Evolutionary conservation across 1,284 basidiomycete species (phyloP), one percentile per base, ranked within the genome.

Genomic region (Pulveroboletus sp.): DNA sequence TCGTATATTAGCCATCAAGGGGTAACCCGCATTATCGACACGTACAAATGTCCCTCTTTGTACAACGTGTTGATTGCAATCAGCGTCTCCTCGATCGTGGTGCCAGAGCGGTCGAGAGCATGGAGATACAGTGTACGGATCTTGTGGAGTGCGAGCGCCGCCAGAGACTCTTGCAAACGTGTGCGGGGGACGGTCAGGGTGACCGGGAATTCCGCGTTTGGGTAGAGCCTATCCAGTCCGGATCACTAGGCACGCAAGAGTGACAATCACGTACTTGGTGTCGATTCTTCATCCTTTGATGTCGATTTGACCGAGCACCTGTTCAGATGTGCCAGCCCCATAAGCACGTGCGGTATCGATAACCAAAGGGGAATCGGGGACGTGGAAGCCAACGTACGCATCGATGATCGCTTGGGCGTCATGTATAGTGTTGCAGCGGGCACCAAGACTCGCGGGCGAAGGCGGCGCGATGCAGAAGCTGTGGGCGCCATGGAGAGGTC

Each of bases 201-300:
- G 29, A 78, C 75, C 73, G 76, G 35, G 66, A 61, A 6, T 74
- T 75, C 49, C 8, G 45, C 54, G 57, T 46, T 26, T 39, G 75
- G 73, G 50, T 62, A 71, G 14, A 61, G 59, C 42, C 63, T 65
- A 39, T 17, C 22, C n/a, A n/a, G n/a, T n/a, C n/a, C n/a, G n/a
- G n/a, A n/a, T n/a, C n/a, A n/a, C n/a, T n/a, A n/a, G n/a, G n/a
- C n/a, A n/a, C n/a, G n/a, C n/a, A n/a, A n/a, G n/a, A 17, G 24
- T 42, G 29, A 20, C 25, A 43, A 40, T n/a, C 12, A 48, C 28
- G 7, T 33, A 64, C 49, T 61, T 60, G 18, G 69, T 73, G 51
- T 72, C 68, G 36, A 65, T 54, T 24, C 52, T 63, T 24, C 62
- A 61, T 39, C 57, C 56, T 14, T 64, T 57, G 40, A 67, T 57